Base-by-base conservation (phyloP, 1,284 basidiomycete genomes). In the Cryptococcus depauperatus region DNA sequence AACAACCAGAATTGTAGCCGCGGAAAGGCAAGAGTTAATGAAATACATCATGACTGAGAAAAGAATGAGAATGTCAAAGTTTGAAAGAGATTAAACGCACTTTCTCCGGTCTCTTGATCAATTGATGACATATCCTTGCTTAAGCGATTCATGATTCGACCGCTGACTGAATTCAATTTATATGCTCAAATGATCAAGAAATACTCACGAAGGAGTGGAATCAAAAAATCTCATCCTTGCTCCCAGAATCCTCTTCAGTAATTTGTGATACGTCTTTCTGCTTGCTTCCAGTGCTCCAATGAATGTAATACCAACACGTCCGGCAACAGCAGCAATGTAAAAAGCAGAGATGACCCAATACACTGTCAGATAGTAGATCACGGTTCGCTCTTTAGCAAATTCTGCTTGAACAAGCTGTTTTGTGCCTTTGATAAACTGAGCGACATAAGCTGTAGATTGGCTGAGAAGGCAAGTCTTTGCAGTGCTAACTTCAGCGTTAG, bases 121-220 rank as follows among this genome's bases (percentile, higher is more conserved):
- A 77, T 65, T 0, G 71, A 70, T 37, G 73, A 70, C 47, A 76
- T 68, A 47, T 76, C 74, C 48, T 74, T 73, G 38, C 64, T 67
- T 11, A 73, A 66, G 8, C 76, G 65, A 51, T 77, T 77, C 47
- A 76, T 64, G 51, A 77, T 75, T 2, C 75, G 69, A 3, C 75
- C 76, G 3, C 68, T 64, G 11, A 61, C 59, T 4, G 7, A n/a
- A 22, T n/a, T 10, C 25, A 8, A 16, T 28, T 11, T 23, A 21
- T 23, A 16, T 6, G n/a, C 5, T 5, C 2, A 34, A 22, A 22
- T 7, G 33, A 33, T 21, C 6, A 5, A 16, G 9, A 14, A 22
- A 18, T 11, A 48, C 50, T 43, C 32, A 52, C 44, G 61, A 64
- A 3, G 70, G 70, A 2, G 70, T 72, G 2, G 64, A 65, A 47